Base-by-base conservation (phyloP, 2,329 filamentous ascomycete species). In the Fusarium circinatum region DNA sequence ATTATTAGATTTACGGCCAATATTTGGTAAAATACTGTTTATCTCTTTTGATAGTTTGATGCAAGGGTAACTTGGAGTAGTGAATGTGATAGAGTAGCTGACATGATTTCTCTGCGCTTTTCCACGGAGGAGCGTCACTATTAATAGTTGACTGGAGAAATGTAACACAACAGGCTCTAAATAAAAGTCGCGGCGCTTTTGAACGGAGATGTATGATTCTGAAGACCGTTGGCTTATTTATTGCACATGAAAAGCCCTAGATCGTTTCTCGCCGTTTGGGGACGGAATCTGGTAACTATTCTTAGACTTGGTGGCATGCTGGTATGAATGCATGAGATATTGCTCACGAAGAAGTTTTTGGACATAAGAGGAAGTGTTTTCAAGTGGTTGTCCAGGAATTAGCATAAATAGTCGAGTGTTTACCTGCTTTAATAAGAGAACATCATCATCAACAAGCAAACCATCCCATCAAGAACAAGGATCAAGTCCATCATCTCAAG, bases 311-410 rank as follows among this genome's bases (percentile, higher is more conserved):
- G 13, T 20, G 2, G 5, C 3, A 47, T 22, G 2, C 3, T 1
- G 1, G 14, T 6, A 49, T 36, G 8, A 2, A 3, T 22, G 9
- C 5, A 18, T 28, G 13, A 5, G 11, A 15, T 13, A 1, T 9
- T 18, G 11, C 15, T 22, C 1, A 7, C 11, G 15, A 14, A 2
- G 2, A 18, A 5, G 1, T 17, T 3, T 6, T 3, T 2, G 3
- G 4, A 44, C 11, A 30, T 30, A 26, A 0, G 14, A 4, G 4
- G 10, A 30, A 8, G 8, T 20, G 1, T 0, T 13, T 22, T 12
- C 0, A 2, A 26, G 8, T 2, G 7, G 3, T 1, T 6, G 0
- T 26, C 13, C 3, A 17, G 9, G 24, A 5, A 26, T 1, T 11
- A 26, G 20, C 20, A 49, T 58, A 58, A 49, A 58, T 58, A 58